Evolutionary conservation across 805 yeast genomes (phyloP).

Genomic region (Ogataea thermomethanolica): DNA sequence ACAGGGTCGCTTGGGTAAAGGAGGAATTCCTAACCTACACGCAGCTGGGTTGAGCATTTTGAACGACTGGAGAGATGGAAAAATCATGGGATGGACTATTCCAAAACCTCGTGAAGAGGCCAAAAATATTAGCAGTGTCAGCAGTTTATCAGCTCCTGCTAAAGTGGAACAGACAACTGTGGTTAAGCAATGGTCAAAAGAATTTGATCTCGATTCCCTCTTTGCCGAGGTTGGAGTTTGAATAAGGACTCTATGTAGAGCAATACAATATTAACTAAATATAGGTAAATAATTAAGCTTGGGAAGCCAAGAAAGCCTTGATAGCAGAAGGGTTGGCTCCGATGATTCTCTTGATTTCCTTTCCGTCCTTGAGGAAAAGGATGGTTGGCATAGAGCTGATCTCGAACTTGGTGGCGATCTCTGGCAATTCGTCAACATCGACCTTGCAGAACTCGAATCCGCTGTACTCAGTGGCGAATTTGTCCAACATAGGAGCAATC

Average conservation of each 20-base stretch:
- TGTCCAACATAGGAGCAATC: constrained; percentile 90
- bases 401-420: constrained; percentile 66
- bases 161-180: constrained; percentile 66
- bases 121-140: constrained; percentile 32
- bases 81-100: constrained; percentile 84
- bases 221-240: constrained; percentile 42
- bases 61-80: constrained; percentile 97
- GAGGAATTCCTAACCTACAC: constrained; percentile 87
- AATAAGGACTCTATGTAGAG: constrained; percentile 2
- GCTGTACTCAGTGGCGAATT: constrained; percentile 65
- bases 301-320: constrained; percentile 50
- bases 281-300: constrained; percentile 27
- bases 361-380: constrained; percentile 78
- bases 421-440: constrained; percentile 83
- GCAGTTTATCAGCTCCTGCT: constrained; percentile 38
- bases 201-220: constrained; percentile 85
- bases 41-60: constrained; percentile 80
- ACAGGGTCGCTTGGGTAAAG: constrained; percentile 87
- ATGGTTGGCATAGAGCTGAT: constrained; percentile 58
- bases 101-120: constrained; percentile 42
- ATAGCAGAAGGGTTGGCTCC: constrained; percentile 90
- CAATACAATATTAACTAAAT: constrained; percentile 3
- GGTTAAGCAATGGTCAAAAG: constrained; percentile 90
- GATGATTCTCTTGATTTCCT: constrained; percentile 71
- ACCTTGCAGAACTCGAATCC: constrained; percentile 79